Base-by-base conservation (phyloP, 2,329 filamentous ascomycete genomes). In the Exophiala viscosa region DNA sequence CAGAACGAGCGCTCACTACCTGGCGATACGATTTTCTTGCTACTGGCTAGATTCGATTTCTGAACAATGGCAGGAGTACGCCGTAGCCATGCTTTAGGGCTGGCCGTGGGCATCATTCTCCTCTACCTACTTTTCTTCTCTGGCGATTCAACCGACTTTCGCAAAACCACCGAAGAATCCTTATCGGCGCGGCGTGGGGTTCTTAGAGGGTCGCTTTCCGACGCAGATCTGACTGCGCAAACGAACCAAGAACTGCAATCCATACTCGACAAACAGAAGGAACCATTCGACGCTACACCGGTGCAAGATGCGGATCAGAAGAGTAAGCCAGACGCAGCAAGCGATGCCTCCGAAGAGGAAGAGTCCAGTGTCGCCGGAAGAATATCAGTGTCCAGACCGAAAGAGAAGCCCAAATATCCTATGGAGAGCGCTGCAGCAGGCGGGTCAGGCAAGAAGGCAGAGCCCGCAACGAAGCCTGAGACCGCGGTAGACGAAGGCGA, bases 401-500 rank as follows among this genome's bases (percentile, higher is more conserved):
- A 55, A n/a, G 44, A 61, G 52, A 54, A 62, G 47, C 45, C 64
- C 20, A 58, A 60, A 46, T 55, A 60, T 34, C 54, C 58, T 18
- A 45, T 52, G 7, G 52, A 45, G n/a, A 15, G 36, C 14, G 15
- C 40, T 35, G 40, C 36, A 35, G 49, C 46, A 23, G 47, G n/a
- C 23, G 20, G 17, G 18, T 14, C 38, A 17, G 40, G 53, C 46
- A 41, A 43, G 20, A 36, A 40, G 8, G 45, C 28, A 10, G 40
- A 49, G 13, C 48, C 52, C 20, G 41, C 42, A 39, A 32, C 46
- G n/a, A 47, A 50, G 31, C 52, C 48, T 40, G 52, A 62, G 20
- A 57, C 59, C 57, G 11, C 69, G 74, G 44, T 70, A 73, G 47
- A 65, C 65, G 34, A 63, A 67, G 43, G 78, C 60, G 82, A 86